Conservation (phyloP, 2,329 filamentous ascomycete genomes). For the Nemania serpens region DNA sequence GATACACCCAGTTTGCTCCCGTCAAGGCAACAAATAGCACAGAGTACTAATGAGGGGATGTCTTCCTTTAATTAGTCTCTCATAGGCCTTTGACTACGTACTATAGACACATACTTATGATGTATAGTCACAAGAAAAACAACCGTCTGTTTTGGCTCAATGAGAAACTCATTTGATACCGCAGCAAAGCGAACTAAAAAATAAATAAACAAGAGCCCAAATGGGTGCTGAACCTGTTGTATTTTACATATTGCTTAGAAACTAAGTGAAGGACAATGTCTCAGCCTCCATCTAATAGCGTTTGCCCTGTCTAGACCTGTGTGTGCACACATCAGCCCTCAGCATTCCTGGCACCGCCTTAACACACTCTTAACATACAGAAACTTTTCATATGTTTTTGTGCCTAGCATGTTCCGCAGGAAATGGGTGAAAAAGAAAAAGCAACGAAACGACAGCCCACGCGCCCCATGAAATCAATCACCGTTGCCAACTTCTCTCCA, state of each 20-base stretch:
- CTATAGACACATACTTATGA: no score
- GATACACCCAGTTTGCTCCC: no score
- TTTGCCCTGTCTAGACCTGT: slow-evolving; percentile 7
- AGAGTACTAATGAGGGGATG: no score
- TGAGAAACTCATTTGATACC: neutral
- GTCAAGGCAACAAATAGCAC: no score
- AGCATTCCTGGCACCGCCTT: slow-evolving; percentile 3
- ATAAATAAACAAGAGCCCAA: neutral
- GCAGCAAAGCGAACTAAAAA: neutral
- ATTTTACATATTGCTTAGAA: slow-evolving; percentile 26
- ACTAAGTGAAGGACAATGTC: slow-evolving; percentile 5
- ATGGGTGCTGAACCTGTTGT: slow-evolving; percentile 24
- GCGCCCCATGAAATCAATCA: slow-evolving; percentile 15
- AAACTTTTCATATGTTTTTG: neutral
- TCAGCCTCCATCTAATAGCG: slow-evolving; percentile 15
- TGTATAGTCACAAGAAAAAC: no score
- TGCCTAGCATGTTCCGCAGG: neutral
- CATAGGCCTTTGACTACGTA: no score
- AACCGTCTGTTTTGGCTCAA: no score
- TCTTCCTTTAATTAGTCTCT: no score
- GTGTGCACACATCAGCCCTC: slow-evolving; percentile 14
- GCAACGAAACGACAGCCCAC: slow-evolving; percentile 19
- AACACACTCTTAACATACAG: neutral
- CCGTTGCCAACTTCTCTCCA: slow-evolving; percentile 1
- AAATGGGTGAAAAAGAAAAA: slow-evolving; percentile 11